Conservation (phyloP, 148 eudicot genomes). For the Persicaria tinctoria region DNA sequence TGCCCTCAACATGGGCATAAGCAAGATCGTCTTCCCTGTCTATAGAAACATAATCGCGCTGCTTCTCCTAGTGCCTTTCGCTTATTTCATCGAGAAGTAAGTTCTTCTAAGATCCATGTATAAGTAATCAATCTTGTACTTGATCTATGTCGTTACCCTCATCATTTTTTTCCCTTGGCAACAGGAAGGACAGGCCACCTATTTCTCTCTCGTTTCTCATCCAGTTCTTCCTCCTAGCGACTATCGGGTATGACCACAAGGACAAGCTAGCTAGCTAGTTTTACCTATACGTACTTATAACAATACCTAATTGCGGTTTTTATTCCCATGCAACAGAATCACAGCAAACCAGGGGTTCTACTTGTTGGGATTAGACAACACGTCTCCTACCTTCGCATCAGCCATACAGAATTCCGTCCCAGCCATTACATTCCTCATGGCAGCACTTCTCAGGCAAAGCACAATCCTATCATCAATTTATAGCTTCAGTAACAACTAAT, state of each 20-base stretch:
- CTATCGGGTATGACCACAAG: slow-evolving; percentile 55
- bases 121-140: neutral
- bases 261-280: neutral
- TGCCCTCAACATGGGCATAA: slow-evolving; percentile 97
- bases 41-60: slow-evolving; percentile 86
- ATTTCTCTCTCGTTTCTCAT: slow-evolving; percentile 52
- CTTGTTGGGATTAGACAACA: slow-evolving; percentile 91
- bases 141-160: neutral
- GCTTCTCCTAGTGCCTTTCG: slow-evolving; percentile 77
- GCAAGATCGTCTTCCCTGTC: slow-evolving; percentile 90
- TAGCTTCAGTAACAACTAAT: too few relatives aligned
- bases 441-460: slow-evolving; percentile 61
- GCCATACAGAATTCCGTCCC: slow-evolving; percentile 98
- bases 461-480: too few relatives aligned
- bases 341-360: slow-evolving; percentile 98
- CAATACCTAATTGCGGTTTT: neutral
- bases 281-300: neutral
- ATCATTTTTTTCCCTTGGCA: slow-evolving; percentile 7
- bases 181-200: slow-evolving; percentile 95
- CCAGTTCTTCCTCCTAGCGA: slow-evolving; percentile 85
- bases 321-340: slow-evolving; percentile 39
- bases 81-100: slow-evolving; percentile 88
- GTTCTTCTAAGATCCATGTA: neutral
- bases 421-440: slow-evolving; percentile 98
- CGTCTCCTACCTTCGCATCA: slow-evolving; percentile 96